Conservation (phyloP, 2,329 filamentous ascomycete genomes). For the Colletotrichum horii region DNA sequence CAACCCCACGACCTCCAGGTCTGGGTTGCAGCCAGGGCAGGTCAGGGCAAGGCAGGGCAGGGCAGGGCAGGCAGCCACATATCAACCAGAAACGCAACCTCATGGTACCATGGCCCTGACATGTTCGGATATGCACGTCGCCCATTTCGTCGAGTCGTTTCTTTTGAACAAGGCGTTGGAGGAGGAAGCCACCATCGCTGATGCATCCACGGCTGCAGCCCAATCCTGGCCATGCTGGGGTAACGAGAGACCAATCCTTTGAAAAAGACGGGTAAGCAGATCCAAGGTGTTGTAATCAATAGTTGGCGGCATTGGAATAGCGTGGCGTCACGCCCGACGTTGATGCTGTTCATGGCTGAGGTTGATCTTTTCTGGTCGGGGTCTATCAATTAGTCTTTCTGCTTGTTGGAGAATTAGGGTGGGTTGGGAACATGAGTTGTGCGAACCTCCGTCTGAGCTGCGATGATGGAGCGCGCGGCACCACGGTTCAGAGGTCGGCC, state of each 20-base stretch:
- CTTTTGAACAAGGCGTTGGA: background rate
- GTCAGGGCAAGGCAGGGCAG: background rate
- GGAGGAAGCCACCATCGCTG: background rate
- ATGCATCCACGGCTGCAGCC: background rate
- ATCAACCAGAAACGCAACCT: conserved; percentile 1
- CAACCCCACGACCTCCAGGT: background rate
- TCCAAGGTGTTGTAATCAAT: background rate
- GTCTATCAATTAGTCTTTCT: background rate
- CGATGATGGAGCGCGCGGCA: background rate
- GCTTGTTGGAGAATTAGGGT: background rate
- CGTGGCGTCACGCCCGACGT: conserved; percentile 12
- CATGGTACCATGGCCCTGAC: conserved; percentile 8
- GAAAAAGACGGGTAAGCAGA: background rate
- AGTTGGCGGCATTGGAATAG: background rate
- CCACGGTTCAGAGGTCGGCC: background rate
- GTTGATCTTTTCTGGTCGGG: background rate
- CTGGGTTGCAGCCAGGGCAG: background rate
- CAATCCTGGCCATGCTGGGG: background rate
- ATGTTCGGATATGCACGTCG: conserved; percentile 13
- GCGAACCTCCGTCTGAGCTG: background rate
- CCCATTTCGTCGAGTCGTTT: background rate
- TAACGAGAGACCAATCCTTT: background rate
- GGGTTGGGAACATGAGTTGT: background rate
- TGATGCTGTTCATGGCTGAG: conserved; percentile 1
- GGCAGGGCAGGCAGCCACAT: background rate